A percentile compares a stretch with the other conserved stretches of the same genome.
Evolutionary conservation across 345 rosid genomes (phyloP).

Genomic region (Garcia nutans): DNA sequence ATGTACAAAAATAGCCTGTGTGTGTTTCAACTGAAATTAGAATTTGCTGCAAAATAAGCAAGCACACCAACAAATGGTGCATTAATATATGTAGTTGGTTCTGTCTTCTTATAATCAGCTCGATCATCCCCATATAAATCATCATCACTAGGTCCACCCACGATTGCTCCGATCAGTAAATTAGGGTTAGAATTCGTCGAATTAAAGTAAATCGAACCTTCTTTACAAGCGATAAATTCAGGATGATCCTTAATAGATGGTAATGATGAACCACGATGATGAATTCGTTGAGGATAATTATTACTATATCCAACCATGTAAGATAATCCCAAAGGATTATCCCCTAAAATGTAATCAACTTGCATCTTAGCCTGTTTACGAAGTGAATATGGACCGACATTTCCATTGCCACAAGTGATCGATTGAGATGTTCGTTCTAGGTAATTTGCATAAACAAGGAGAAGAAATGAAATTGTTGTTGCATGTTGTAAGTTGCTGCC

Average conservation of each 20-base stretch:
- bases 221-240: slow-evolving; percentile 59
- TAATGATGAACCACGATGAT: slow-evolving; percentile 85
- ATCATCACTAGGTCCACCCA: slow-evolving; percentile 83
- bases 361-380: slow-evolving; percentile 79
- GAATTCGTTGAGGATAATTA: slow-evolving; percentile 71
- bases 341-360: slow-evolving; percentile 87
- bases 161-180: slow-evolving; percentile 70
- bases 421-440: slow-evolving; percentile 62
- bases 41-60: slow-evolving; percentile 85
- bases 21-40: slow-evolving; percentile 33
- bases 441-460: slow-evolving; percentile 80
- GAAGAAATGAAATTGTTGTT: slow-evolving; percentile 80
- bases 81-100: slow-evolving; percentile 92
- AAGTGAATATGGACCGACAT: slow-evolving; percentile 51
- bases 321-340: slow-evolving; percentile 79
- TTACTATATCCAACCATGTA: slow-evolving; percentile 92
- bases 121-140: slow-evolving; percentile 67
- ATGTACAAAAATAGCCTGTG: slow-evolving; percentile 13
- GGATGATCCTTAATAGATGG: slow-evolving; percentile 73
- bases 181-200: slow-evolving; percentile 74
- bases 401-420: slow-evolving; percentile 54
- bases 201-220: slow-evolving; percentile 68
- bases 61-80: slow-evolving; percentile 96
- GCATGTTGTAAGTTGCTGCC: slow-evolving; percentile 96
- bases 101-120: slow-evolving; percentile 71